phyloP scores from a whole-genome alignment of 1,284 basidiomycete species.

The Trichosporon sp. region DNA sequence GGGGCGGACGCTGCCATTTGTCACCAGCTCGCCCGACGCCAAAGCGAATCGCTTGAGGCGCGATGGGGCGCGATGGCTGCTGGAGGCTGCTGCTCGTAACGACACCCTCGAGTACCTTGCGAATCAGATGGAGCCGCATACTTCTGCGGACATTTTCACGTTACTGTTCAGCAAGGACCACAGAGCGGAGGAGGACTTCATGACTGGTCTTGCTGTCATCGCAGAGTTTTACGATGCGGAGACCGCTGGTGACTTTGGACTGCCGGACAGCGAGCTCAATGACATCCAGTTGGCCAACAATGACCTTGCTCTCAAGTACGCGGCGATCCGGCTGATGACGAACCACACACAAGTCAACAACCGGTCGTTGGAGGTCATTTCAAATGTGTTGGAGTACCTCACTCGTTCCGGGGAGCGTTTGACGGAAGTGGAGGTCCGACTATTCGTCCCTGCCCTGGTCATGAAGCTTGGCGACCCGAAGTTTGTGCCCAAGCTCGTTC shows the following conservation, averaged over 20 bases:
- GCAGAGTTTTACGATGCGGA: constrained; percentile 67
- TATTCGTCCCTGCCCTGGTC: constrained; percentile 85
- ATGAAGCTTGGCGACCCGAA: constrained; percentile 63
- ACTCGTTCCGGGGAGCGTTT: constrained; percentile 70
- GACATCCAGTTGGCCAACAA: constrained; percentile 79
- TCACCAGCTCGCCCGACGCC: constrained; percentile 63
- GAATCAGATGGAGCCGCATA: constrained; percentile 82
- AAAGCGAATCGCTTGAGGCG: constrained; percentile 70
- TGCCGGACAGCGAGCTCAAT: constrained; percentile 56
- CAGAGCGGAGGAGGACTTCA: constrained; percentile 87
- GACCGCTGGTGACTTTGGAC: constrained; percentile 58
- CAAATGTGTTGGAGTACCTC: constrained; percentile 68
- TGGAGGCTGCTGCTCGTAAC: constrained; percentile 61
- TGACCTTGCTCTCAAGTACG: constrained; percentile 90
- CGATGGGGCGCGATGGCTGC: constrained; percentile 74
- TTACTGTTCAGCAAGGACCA: constrained; percentile 94
- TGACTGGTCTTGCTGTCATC: constrained; percentile 67
- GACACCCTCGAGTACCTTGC: constrained; percentile 83
- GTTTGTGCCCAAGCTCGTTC: constrained; percentile 48
- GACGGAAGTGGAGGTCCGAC: constrained; percentile 77
- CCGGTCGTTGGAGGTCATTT: constrained; percentile 83
- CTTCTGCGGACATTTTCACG: constrained; percentile 67
- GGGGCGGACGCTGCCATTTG: constrained; percentile 53
- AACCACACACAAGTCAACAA: constrained; percentile 87
- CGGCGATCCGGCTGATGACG: constrained; percentile 82